These are phyloP conservation scores for Lactarius sanguifluus DNA, from an alignment of 768 basidiomycete genomes.

Conservation along the genomic window DNA sequence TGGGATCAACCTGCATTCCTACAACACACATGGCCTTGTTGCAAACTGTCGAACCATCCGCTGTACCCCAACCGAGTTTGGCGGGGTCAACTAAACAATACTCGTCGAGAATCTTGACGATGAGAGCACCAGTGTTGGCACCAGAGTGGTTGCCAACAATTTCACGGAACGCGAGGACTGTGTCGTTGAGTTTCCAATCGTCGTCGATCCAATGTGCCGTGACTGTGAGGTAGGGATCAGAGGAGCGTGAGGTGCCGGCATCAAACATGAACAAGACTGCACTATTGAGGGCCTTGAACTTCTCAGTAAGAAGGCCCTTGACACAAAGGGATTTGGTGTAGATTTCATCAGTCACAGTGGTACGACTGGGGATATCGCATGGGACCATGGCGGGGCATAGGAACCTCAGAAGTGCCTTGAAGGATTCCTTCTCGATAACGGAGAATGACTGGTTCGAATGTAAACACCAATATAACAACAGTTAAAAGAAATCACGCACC, in stretches of 20 bases:
- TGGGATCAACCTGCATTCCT: no score
- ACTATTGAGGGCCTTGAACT: neutral
- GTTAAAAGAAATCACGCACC: no score
- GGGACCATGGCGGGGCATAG: no score
- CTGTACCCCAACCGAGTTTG: slow-evolving; percentile 2
- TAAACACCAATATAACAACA: neutral
- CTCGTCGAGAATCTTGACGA: neutral
- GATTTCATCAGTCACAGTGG: no score
- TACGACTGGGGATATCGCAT: no score
- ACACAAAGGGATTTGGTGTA: no score
- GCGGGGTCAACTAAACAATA: neutral
- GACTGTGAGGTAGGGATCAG: slow-evolving; percentile 1
- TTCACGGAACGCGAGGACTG: neutral
- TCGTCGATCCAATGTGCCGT: neutral
- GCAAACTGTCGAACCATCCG: neutral
- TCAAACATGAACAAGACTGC: neutral
- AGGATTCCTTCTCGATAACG: no score
- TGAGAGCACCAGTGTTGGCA: neutral
- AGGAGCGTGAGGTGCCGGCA: neutral
- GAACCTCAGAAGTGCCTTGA: no score
- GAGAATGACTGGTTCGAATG: no score
- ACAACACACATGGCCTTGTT: no score
- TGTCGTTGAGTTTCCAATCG: neutral
- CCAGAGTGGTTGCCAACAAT: neutral
- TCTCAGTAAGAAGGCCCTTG: neutral